Percentiles rank a stretch among this genome's conserved stretches.
phyloP scores from a whole-genome alignment of 306 rosid species.

The Trifolium repens region DNA sequence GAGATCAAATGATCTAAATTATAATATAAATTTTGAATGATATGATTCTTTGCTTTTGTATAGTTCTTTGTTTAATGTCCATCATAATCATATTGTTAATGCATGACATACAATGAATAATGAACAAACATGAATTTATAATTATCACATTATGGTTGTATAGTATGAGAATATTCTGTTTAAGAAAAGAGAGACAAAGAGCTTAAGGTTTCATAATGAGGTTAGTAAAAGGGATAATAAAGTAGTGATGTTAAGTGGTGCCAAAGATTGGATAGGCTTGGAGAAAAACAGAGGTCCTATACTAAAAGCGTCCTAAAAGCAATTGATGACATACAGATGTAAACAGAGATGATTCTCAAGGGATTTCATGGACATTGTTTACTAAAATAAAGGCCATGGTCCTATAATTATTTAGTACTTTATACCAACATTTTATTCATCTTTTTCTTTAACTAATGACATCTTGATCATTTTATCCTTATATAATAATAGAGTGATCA shows the following conservation, averaged over 20 bases:
- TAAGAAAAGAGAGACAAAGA: conserved; percentile 19
- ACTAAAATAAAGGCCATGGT: conserved; percentile 24
- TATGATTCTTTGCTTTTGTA: conserved; percentile 19
- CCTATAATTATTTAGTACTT: conserved; percentile 42
- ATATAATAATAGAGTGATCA: conserved; percentile 36
- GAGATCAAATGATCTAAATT: no score
- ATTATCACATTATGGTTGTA: conserved; percentile 25
- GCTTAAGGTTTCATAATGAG: conserved; percentile 23
- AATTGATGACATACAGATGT: conserved; percentile 45
- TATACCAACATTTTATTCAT: conserved; percentile 18
- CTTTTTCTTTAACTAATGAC: conserved; percentile 28
- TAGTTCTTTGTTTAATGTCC: background rate
- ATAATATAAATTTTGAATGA: background rate
- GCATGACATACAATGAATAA: conserved; percentile 33
- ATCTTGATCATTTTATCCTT: conserved; percentile 23
- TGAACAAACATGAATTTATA: conserved; percentile 19
- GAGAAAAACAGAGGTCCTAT: conserved; percentile 44
- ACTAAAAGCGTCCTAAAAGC: conserved; percentile 42
- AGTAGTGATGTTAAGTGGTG: conserved; percentile 36
- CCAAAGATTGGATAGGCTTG: conserved; percentile 37
- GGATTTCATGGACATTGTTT: conserved; percentile 40
- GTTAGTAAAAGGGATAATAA: conserved; percentile 31
- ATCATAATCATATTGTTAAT: conserved; percentile 30
- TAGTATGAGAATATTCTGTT: conserved; percentile 20
- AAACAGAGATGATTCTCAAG: conserved; percentile 43